These are phyloP conservation scores for Aspergillus brunneoviolaceus DNA, from an alignment of 2,329 filamentous ascomycete genomes.

Conservation along the genomic window DNA sequence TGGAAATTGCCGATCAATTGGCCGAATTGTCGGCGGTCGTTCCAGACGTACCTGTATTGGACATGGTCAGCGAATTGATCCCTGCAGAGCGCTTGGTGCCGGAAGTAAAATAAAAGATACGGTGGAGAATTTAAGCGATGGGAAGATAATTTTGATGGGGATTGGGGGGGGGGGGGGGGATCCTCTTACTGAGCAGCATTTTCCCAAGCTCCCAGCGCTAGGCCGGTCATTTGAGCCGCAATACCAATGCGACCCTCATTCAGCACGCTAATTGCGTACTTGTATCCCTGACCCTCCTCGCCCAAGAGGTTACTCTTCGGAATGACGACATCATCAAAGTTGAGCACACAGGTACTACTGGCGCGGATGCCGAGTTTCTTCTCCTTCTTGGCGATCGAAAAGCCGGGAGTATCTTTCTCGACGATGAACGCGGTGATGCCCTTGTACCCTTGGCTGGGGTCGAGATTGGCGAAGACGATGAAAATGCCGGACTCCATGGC, in stretches of 20 bases:
- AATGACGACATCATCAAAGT: conserved; percentile 93
- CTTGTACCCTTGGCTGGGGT: conserved; percentile 90
- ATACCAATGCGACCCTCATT: conserved; percentile 98
- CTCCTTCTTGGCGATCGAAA: conserved; percentile 98
- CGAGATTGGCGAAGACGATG: conserved; percentile 95
- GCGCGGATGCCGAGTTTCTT: conserved; percentile 98
- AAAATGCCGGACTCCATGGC: conserved; percentile 90
- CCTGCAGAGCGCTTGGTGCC: too few species aligned
- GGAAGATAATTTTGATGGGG: conserved; percentile 5
- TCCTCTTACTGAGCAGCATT: conserved; percentile 72
- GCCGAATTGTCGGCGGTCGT: conserved; percentile 96
- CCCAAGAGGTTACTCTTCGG: conserved; percentile 86
- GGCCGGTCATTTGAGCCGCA: conserved; percentile 96
- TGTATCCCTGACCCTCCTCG: conserved; percentile 88
- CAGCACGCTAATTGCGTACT: conserved; percentile 89
- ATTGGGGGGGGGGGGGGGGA: neutral
- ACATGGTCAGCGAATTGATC: too few species aligned
- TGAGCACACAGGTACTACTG: conserved; percentile 94
- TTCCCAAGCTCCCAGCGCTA: conserved; percentile 91
- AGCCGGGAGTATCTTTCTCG: conserved; percentile 84
- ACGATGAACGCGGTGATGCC: conserved; percentile 96
- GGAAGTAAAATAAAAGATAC: too few species aligned
- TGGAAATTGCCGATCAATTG: conserved; percentile 94
- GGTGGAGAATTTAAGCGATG: too few species aligned
- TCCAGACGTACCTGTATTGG: conserved; percentile 77